Evolutionary conservation across 495 filamentous ascomycete species (phyloP), one percentile per base, ranked within the genome.

Genomic region (Annulohypoxylon stygium): DNA sequence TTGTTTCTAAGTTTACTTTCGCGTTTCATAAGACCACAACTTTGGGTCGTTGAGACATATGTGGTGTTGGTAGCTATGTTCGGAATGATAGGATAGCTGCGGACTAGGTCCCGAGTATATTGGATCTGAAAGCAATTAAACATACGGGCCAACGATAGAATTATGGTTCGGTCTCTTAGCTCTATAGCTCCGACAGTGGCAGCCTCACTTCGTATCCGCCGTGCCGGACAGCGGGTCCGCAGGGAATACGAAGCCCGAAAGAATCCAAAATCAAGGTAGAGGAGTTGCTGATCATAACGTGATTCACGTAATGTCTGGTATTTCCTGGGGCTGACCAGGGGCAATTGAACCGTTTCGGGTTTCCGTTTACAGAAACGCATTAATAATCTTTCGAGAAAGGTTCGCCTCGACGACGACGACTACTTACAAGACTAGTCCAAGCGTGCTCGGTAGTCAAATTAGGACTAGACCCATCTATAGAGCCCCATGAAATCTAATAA

Each of bases 201-300:
- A 54, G 65, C 64, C 39, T 53, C 47, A 61, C 53, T 69, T 69
- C 66, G 71, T 73, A 58, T 74, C 58, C 55, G 60, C 71, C 55
- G 61, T 45, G 55, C 66, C 66, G 71, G 71, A 50, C 48, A 43
- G 39, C 41, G 48, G 71, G 65, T 18, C 71, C 71, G 62, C 66
- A 65, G 34, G n/a, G 59, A 68, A 69, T 74, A 74, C 65, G 61
- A 74, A 69, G 45, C 53, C 34, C 65, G 41, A 33, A 45, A 33
- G 14, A 30, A 43, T 47, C 55, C 34, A 41, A 66, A 74, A 74
- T 54, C 61, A 69, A 61, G 60, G 61, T 51, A 43, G 12, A 41
- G 10, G 30, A 18, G 16, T 58, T 14, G 71, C 71, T 53, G 66
- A 74, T 74, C 71, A 66, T 74, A 70, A 50, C 71, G 60, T 45